Evolutionary conservation across 805 yeast species (phyloP), one percentile per base, ranked within the genome.

Genomic region (Saturnispora quitensis): DNA sequence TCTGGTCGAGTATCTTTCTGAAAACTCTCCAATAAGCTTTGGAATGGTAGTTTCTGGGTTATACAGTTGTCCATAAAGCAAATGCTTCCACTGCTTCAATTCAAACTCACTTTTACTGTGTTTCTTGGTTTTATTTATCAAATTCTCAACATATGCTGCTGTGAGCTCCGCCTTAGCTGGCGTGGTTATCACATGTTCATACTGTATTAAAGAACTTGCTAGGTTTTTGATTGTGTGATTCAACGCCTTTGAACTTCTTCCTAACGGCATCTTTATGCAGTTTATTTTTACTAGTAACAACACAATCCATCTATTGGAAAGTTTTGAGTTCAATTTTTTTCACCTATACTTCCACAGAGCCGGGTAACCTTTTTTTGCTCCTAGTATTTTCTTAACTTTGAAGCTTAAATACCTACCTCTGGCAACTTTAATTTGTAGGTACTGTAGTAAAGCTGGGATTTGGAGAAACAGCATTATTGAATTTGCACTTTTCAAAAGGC

Each of bases 131-230:
- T 78, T 73, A 4, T 82, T 76, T 57, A 86, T 81, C 43, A 84
- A 63, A 54, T 76, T 76, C 56, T 86, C 91, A 2, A 84, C 81
- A 40, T 76, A 64, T 34, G 78, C 72, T 53, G 81, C 84, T 0
- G 89, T 78, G 54, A 80, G 81, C 64, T 81, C 82, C 46, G 91
- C 90, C 65, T 84, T 84, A 27, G 87, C 85, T 55, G 77, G 78
- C 1, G 95, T 86, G 0, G 93, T 84, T 5, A 79, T 74, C 50
- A 86, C 78, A 18, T 84, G 74, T 59, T 85, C 93, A 59, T 85
- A 80, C 65, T 83, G 82, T 35, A 86, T 72, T 36, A 86, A 66
- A 12, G 86, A 81, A 2, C 86, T 73, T 20, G 80, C 86, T 60
- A 85, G 68, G 62, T 86, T 85, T 58, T 81, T 74, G 62, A 85